phyloP scores from a whole-genome alignment of 805 yeast genomes.

The Cyberlindnera xylosilytica region DNA sequence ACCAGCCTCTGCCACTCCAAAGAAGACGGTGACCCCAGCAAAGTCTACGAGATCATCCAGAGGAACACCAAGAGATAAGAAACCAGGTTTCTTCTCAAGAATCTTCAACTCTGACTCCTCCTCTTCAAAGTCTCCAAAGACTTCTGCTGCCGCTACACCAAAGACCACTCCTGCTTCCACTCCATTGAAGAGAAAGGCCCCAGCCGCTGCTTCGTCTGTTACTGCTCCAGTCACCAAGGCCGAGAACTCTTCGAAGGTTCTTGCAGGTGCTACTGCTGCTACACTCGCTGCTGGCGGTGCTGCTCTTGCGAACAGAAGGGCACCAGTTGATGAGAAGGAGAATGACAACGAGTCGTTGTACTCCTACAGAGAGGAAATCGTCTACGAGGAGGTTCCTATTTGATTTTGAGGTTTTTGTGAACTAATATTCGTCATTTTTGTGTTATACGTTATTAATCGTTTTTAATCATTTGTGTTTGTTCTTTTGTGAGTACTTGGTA shows the following conservation, averaged over 20 bases:
- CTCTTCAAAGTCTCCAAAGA: constrained; percentile 3
- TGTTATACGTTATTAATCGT: neutral
- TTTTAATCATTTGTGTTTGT: neutral
- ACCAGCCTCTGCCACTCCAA: constrained; percentile 2
- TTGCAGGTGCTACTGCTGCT: constrained; percentile 11
- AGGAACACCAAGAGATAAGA: constrained; percentile 12
- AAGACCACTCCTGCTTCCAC: constrained; percentile 6
- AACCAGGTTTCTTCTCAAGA: constrained; percentile 14
- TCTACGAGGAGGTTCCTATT: constrained; percentile 17
- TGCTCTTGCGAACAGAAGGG: neutral
- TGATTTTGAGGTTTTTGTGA: constrained; percentile 1
- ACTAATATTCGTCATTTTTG: neutral
- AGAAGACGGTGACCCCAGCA: neutral
- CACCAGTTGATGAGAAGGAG: constrained; percentile 3
- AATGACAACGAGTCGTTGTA: constrained; percentile 17
- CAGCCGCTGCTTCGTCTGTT: constrained; percentile 3
- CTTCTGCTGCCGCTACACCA: constrained; percentile 6
- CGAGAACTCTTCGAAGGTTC: neutral
- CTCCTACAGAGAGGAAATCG: constrained; percentile 25
- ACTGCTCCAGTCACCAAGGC: neutral
- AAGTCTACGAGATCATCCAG: constrained; percentile 2
- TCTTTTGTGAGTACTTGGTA: too few relatives aligned
- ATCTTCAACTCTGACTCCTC: constrained; percentile 4
- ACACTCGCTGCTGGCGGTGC: constrained; percentile 1
- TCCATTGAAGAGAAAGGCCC: constrained; percentile 7